Evolutionary conservation across 2,329 filamentous ascomycete genomes (phyloP).

Genomic region (Orbilia blumenaviensis): DNA sequence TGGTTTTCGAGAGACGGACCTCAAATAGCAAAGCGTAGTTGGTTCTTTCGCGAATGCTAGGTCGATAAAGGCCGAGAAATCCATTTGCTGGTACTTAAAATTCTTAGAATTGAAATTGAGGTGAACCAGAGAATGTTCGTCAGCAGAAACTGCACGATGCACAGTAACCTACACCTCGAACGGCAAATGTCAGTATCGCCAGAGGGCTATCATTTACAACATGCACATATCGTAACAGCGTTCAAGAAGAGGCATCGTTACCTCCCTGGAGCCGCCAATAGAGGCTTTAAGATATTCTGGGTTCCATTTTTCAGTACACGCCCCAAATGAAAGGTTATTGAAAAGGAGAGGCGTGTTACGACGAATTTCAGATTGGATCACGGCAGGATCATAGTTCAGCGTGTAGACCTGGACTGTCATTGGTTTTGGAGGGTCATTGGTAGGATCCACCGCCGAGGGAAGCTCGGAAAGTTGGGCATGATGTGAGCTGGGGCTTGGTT

Average conservation of each 20-base stretch:
- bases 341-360: constrained; percentile 69
- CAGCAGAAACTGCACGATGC: constrained; percentile 69
- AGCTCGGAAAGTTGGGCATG: background rate
- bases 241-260: too few relatives aligned
- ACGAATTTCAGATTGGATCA: constrained; percentile 23
- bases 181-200: background rate
- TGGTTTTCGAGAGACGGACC: constrained; percentile 36
- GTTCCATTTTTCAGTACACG: constrained; percentile 74
- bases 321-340: constrained; percentile 72
- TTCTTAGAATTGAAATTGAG: constrained; percentile 89
- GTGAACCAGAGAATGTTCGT: constrained; percentile 62
- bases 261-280: constrained; percentile 71
- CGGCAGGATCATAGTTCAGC: background rate
- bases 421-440: background rate
- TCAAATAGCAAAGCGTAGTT: constrained; percentile 23
- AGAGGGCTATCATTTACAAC: too few relatives aligned
- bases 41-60: constrained; percentile 60
- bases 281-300: constrained; percentile 72
- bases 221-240: too few relatives aligned
- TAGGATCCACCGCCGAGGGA: background rate
- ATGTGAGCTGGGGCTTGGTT: background rate
- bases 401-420: background rate
- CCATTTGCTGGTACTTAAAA: constrained; percentile 76
- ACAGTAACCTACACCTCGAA: constrained; percentile 70
- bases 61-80: constrained; percentile 73